Conservation (phyloP, 2,329 filamentous ascomycete genomes). For the Seiridium unicorne region DNA sequence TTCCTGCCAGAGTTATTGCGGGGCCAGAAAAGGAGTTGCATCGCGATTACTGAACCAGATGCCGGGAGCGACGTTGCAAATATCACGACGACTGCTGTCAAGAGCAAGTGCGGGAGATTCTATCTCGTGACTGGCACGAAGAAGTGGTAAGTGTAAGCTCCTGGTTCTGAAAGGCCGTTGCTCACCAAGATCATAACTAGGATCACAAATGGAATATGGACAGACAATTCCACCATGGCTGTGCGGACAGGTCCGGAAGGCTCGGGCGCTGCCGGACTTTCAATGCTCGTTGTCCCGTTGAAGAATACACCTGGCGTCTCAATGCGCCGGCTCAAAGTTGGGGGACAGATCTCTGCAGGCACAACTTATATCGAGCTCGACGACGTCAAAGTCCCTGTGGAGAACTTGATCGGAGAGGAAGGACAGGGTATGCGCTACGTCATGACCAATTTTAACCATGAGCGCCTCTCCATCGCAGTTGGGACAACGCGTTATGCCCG, state of each 20-base stretch:
- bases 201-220: constrained; percentile 73
- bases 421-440: constrained; percentile 72
- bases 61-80: constrained; percentile 74
- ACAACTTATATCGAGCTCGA: constrained; percentile 77
- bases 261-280: constrained; percentile 60
- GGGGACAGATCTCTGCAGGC: constrained; percentile 62
- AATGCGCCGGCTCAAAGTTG: constrained; percentile 67
- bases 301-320: constrained; percentile 64
- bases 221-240: constrained; percentile 67
- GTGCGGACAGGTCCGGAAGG: constrained; percentile 65
- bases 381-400: constrained; percentile 68
- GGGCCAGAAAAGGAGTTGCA: constrained; percentile 66
- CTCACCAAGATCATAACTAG: constrained; percentile 53
- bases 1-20: constrained; percentile 68
- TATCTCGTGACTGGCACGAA: constrained; percentile 75
- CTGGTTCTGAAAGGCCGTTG: too few relatives aligned
- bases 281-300: constrained; percentile 68
- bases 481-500: constrained; percentile 60
- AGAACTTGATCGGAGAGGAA: constrained; percentile 69
- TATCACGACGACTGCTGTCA: constrained; percentile 65
- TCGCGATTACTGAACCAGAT: constrained; percentile 76
- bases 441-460: constrained; percentile 81
- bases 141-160: constrained; percentile 56
- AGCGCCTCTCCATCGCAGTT: constrained; percentile 66
- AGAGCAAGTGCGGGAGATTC: constrained; percentile 60